Percentiles rank a stretch among this genome's conserved stretches.
Evolutionary conservation across 2,329 filamentous ascomycete species (phyloP).

Genomic region (Coniosporium tulheliwenetii): DNA sequence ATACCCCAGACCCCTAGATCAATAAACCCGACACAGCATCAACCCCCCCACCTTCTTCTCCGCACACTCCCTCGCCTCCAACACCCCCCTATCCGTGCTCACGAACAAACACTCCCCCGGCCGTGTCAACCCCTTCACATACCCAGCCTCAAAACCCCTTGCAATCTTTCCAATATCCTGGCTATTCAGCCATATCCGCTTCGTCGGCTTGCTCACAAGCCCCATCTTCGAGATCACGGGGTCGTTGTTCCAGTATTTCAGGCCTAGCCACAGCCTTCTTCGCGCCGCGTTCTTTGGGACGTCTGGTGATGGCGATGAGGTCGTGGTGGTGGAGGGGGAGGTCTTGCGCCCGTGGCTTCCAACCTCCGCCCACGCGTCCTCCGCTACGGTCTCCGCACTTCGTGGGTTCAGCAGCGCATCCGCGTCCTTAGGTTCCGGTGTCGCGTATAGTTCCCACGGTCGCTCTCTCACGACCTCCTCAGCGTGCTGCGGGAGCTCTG

Average conservation of each 20-base stretch:
- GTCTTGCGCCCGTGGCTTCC: slow-evolving; percentile 13
- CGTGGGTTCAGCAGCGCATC: not conserved
- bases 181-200: slow-evolving; percentile 51
- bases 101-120: slow-evolving; percentile 75
- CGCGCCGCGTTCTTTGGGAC: slow-evolving; percentile 47
- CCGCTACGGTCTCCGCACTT: not conserved
- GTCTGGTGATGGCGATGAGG: slow-evolving; percentile 5
- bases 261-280: slow-evolving; percentile 68
- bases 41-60: slow-evolving; percentile 68
- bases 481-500: not conserved
- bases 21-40: slow-evolving; percentile 51
- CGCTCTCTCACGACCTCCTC: not conserved
- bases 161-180: slow-evolving; percentile 47
- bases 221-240: slow-evolving; percentile 27
- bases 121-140: slow-evolving; percentile 55
- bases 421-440: not conserved
- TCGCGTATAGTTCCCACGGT: not conserved
- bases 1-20: too few relatives aligned
- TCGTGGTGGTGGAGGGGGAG: slow-evolving; percentile 8
- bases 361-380: slow-evolving; percentile 6
- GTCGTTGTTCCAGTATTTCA: slow-evolving; percentile 78
- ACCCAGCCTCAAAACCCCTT: slow-evolving; percentile 49
- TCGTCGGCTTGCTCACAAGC: slow-evolving; percentile 58
- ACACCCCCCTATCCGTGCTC: slow-evolving; percentile 57
- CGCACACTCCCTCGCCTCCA: slow-evolving; percentile 72